phyloP scores from a whole-genome alignment of 108 stramenopile species.

The Skeletonema tropicum region DNA sequence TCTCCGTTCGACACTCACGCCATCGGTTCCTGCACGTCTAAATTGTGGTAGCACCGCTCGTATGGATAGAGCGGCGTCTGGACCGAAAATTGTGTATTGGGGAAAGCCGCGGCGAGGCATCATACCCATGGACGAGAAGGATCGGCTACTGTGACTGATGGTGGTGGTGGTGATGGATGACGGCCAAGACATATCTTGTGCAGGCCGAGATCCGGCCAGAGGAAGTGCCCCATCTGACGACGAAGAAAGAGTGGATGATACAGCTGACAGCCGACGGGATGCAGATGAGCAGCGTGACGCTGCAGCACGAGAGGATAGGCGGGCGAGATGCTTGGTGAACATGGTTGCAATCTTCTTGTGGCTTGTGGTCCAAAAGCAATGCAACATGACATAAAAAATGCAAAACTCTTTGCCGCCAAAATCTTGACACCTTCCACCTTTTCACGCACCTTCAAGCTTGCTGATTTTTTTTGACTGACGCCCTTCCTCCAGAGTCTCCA shows the following conservation, averaged over 20 bases:
- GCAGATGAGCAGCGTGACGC: not conserved
- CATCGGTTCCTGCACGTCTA: slow-evolving; percentile 41
- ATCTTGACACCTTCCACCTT: not conserved
- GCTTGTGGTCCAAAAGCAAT: too few relatives aligned
- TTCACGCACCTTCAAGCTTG: too few relatives aligned
- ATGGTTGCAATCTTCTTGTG: not conserved
- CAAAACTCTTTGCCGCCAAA: not conserved
- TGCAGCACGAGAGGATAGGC: not conserved
- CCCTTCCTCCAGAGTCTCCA: too few relatives aligned
- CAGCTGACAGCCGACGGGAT: not conserved
- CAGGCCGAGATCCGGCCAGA: not conserved
- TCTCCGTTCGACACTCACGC: slow-evolving; percentile 35
- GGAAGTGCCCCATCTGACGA: not conserved
- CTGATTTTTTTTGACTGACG: too few relatives aligned
- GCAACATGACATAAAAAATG: too few relatives aligned
- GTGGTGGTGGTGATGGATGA: slow-evolving; percentile 5
- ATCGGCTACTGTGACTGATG: slow-evolving; percentile 4
- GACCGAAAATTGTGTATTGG: slow-evolving; percentile 57
- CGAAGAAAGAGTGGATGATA: not conserved
- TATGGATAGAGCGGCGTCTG: slow-evolving; percentile 43
- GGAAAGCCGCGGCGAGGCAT: slow-evolving; percentile 58
- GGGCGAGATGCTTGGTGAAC: not conserved
- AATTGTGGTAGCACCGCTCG: slow-evolving; percentile 59
- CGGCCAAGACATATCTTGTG: not conserved
- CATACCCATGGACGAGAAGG: slow-evolving; percentile 22